These are phyloP conservation scores for Pyronema domesticum DNA, from an alignment of 495 filamentous ascomycete genomes.

Conservation along the genomic window DNA sequence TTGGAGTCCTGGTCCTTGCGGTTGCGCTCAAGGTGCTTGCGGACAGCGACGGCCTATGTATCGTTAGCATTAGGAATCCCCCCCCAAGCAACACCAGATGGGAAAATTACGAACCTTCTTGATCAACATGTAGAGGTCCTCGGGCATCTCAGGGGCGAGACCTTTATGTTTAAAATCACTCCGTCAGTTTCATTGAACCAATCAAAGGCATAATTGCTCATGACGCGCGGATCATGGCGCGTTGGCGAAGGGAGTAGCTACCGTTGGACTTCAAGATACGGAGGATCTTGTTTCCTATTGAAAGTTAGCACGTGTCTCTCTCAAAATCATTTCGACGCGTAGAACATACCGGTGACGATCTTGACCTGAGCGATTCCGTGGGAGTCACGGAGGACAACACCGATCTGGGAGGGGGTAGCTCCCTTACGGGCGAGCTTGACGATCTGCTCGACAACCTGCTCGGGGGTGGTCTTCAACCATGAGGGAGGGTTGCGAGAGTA, in stretches of 20 bases:
- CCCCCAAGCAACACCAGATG: not conserved
- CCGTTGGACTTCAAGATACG: constrained; percentile 89
- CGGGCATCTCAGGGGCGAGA: constrained; percentile 90
- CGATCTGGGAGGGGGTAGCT: constrained; percentile 92
- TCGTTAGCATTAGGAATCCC: constrained; percentile 1
- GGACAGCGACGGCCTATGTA: constrained; percentile 77
- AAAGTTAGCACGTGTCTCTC: constrained; percentile 8
- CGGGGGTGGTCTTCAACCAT: constrained; percentile 42
- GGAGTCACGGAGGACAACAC: constrained; percentile 90
- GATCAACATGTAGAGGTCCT: constrained; percentile 97
- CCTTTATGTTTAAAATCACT: constrained; percentile 64
- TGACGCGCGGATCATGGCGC: not conserved
- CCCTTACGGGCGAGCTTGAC: constrained; percentile 97
- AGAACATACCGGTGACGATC: constrained; percentile 71
- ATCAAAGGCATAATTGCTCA: constrained; percentile 59
- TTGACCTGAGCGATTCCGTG: constrained; percentile 96
- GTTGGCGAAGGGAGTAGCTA: constrained; percentile 30
- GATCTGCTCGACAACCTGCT: constrained; percentile 93
- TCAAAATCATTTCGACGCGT: not conserved
- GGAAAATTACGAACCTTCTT: constrained; percentile 58
- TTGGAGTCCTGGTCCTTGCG: constrained; percentile 99
- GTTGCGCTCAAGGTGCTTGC: constrained; percentile 99
- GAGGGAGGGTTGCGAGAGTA: constrained; percentile 82
- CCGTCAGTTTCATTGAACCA: constrained; percentile 83
- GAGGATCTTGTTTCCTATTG: constrained; percentile 92